Base-by-base conservation (phyloP, 2,329 filamentous ascomycete genomes). In the Eutypa lata region DNA sequence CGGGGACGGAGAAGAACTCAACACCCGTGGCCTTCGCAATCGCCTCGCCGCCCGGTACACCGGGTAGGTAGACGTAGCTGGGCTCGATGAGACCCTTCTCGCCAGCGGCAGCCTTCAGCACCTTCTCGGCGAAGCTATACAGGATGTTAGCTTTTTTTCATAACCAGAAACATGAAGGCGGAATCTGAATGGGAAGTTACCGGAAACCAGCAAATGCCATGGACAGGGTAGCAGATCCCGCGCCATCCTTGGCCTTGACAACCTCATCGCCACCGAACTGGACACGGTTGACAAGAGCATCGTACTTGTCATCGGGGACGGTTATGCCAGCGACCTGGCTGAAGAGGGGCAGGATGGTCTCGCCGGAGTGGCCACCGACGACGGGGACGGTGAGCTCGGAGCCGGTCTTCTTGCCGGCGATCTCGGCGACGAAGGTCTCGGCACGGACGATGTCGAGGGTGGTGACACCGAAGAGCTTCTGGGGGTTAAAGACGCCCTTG, bases 201-300 rank as follows among this genome's bases (percentile, higher is more conserved):
- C 91, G 89, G 85, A 87, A 97, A 63, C 94, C 94, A 63, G 94
- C 94, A 71, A 91, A 95, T 56, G 91, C 91, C 91, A 96, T 96
- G 65, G 91, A 96, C 51, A 96, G 82, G 54, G 91, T 96, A 61
- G 91, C 91, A 56, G 90, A 95, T 60, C 91, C 91, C 69, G 87
- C 86, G 67, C 91, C 91, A 61, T 94, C 89, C 84, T 96, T 96
- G 71, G 91, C 91, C 82, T 93, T 87, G 73, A 96, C 91, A 59
- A 96, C 91, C 79, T 96, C 91, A 65, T 99, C 94, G 80, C 94
- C 94, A 72, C 94, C 94, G 65, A 97, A 97, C 76, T 99, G 94
- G 53, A 97, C 90, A 78, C 94, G 91, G 77, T 97, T 89, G 68
- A 96, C 86, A 48, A 99, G 82, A 61, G 84, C 89, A 68, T 93